These are phyloP conservation scores for Colletotrichum gloeosporioides DNA, from an alignment of 2,329 filamentous ascomycete species.

Conservation along the genomic window DNA sequence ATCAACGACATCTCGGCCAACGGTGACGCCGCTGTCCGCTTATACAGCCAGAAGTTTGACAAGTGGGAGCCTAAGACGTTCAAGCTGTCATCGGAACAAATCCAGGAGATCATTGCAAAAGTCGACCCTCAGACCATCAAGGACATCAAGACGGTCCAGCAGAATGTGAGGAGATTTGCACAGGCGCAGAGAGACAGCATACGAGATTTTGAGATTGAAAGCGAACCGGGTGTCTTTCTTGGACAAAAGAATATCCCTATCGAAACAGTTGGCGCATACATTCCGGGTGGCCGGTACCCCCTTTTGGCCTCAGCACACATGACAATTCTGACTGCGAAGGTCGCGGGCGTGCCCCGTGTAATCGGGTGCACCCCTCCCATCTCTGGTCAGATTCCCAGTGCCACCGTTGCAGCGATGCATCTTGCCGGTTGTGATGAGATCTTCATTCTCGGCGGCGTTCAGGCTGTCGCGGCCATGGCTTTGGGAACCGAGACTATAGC, in stretches of 20 bases:
- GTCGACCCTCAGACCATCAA: conserved; percentile 47
- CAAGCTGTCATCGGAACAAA: conserved; percentile 49
- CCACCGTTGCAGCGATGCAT: conserved; percentile 56
- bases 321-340: conserved; percentile 61
- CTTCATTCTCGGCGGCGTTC: conserved; percentile 55
- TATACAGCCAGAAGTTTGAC: conserved; percentile 59
- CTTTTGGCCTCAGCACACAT: conserved; percentile 59
- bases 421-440: conserved; percentile 56
- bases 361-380: conserved; percentile 58
- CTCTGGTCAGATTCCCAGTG: conserved; percentile 48
- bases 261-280: conserved; percentile 49
- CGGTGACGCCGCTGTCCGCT: conserved; percentile 53
- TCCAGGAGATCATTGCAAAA: conserved; percentile 46
- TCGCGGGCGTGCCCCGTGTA: conserved; percentile 55
- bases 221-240: conserved; percentile 52
- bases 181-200: conserved; percentile 78
- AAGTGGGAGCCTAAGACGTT: conserved; percentile 56
- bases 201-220: conserved; percentile 57
- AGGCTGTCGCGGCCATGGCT: conserved; percentile 58
- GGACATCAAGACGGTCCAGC: conserved; percentile 32
- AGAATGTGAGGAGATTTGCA: conserved; percentile 74
- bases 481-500: conserved; percentile 51
- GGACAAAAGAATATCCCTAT: conserved; percentile 58
- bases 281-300: conserved; percentile 57
- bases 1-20: conserved; percentile 51